Percentiles rank a stretch among this genome's conserved stretches.
These are phyloP conservation scores for Puccinia sorghi DNA, from an alignment of 1,284 basidiomycete genomes.

Conservation along the genomic window DNA sequence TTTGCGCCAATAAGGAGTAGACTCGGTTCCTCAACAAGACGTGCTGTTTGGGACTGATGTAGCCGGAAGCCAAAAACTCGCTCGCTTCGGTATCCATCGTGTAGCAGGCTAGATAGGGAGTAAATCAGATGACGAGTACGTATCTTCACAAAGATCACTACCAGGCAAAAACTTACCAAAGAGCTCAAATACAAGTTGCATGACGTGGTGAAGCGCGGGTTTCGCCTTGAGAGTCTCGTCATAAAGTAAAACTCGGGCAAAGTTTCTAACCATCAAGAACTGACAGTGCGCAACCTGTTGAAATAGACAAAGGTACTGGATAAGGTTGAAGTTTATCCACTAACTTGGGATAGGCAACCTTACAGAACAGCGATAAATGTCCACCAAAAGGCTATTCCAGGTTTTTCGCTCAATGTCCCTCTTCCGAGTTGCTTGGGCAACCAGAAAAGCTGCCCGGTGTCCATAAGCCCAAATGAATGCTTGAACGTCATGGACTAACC, in stretches of 20 bases:
- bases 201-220: slow-evolving; percentile 58
- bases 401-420: slow-evolving; percentile 58
- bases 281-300: slow-evolving; percentile 55
- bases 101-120: slow-evolving; percentile 23
- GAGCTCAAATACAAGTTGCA: slow-evolving; percentile 57
- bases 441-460: slow-evolving; percentile 59
- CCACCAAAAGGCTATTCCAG: slow-evolving; percentile 59
- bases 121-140: background rate
- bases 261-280: slow-evolving; percentile 58
- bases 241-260: slow-evolving; percentile 59
- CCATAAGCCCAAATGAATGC: slow-evolving; percentile 59
- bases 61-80: slow-evolving; percentile 59
- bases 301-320: background rate
- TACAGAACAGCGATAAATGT: slow-evolving; percentile 59
- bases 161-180: slow-evolving; percentile 53
- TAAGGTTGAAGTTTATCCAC: background rate
- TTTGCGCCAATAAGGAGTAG: slow-evolving; percentile 57
- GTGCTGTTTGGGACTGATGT: slow-evolving; percentile 58
- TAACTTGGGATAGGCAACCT: slow-evolving; percentile 51
- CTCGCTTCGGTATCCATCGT: slow-evolving; percentile 55
- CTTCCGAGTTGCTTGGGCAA: slow-evolving; percentile 58
- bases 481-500: slow-evolving; percentile 56
- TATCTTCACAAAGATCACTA: slow-evolving; percentile 51
- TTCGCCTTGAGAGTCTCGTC: slow-evolving; percentile 58
- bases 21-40: slow-evolving; percentile 57